Base-by-base conservation (phyloP, 2,329 filamentous ascomycete genomes). In the Penicillium sp. region DNA sequence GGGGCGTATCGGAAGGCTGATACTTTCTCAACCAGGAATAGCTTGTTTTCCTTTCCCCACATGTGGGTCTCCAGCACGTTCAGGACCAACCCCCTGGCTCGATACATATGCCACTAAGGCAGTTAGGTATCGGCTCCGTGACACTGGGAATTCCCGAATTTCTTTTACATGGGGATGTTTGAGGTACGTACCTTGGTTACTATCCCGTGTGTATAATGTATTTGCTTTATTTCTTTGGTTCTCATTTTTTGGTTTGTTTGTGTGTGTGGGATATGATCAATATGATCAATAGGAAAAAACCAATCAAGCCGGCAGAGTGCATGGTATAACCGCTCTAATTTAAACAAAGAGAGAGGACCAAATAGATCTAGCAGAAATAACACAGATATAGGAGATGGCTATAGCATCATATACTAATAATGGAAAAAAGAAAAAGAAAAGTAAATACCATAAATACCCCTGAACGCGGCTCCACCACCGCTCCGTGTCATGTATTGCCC, bases 21-120 rank as follows among this genome's bases (percentile, higher is more conserved):
- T 49, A 39, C 22, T 33, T 33, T 3, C 34, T 22, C 1, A 19
- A 22, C 2, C 13, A 2, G 28, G 47, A 4, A 38, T 49, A 39
- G 47, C 5, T 15, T 22, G 13, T 33, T 21, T 2, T 2, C 9
- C 17, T 6, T 31, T 26, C 52, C 42, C 51, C 53, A 49, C 45
- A 44, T 35, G 35, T 35, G 33, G 46, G 46, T 43, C 38, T 39
- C 50, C 42, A 51, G 45, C 57, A 53, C 53, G 53, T 56, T 57
- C 55, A 51, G 49, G 34, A 40, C 37, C 39, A 48, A 38, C 38
- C 52, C 54, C 54, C 46, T 51, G 50, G 48, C 38, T 21, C 44
- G 19, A 49, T 38, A 8, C n/a, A 39, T 37, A 45, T 33, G 41
- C 33, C 19, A 19, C 37, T 29, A 44, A 28, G 42, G 42, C 43